These are phyloP conservation scores for Mollisiaceae sp. DNA, from an alignment of 2,329 filamentous ascomycete genomes.

Conservation along the genomic window DNA sequence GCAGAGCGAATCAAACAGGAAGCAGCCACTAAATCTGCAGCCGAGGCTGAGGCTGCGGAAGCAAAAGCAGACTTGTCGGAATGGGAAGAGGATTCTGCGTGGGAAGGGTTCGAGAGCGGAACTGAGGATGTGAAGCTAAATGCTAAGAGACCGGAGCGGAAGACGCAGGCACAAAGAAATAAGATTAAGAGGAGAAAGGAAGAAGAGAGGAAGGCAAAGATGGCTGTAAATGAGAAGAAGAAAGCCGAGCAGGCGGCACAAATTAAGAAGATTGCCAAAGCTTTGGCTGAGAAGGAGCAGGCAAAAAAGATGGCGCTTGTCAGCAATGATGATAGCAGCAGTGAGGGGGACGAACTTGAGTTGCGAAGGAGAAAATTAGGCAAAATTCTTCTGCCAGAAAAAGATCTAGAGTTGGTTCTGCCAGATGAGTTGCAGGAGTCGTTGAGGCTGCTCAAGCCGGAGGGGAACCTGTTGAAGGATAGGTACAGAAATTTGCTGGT, in stretches of 20 bases:
- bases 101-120: constrained; percentile 88
- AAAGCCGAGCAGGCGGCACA: constrained; percentile 73
- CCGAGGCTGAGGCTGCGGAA: constrained; percentile 76
- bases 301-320: constrained; percentile 51
- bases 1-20: constrained; percentile 71
- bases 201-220: constrained; percentile 76
- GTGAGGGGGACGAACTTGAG: constrained; percentile 64
- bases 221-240: constrained; percentile 76
- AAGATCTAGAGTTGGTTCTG: constrained; percentile 79
- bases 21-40: constrained; percentile 70
- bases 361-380: constrained; percentile 77
- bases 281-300: constrained; percentile 63
- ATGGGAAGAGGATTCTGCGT: constrained; percentile 88
- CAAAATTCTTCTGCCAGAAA: constrained; percentile 75
- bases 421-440: constrained; percentile 85
- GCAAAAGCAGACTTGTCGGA: constrained; percentile 67
- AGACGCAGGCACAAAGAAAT: constrained; percentile 86
- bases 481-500: constrained; percentile 88
- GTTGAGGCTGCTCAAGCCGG: constrained; percentile 82
- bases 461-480: constrained; percentile 94
- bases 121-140: constrained; percentile 68
- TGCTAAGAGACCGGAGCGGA: constrained; percentile 79
- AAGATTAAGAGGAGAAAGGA: constrained; percentile 88
- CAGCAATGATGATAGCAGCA: constrained; percentile 53
- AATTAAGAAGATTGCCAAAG: constrained; percentile 72